Base-by-base conservation (phyloP, 208 protist species). In the Porcisia deanei region DNA sequence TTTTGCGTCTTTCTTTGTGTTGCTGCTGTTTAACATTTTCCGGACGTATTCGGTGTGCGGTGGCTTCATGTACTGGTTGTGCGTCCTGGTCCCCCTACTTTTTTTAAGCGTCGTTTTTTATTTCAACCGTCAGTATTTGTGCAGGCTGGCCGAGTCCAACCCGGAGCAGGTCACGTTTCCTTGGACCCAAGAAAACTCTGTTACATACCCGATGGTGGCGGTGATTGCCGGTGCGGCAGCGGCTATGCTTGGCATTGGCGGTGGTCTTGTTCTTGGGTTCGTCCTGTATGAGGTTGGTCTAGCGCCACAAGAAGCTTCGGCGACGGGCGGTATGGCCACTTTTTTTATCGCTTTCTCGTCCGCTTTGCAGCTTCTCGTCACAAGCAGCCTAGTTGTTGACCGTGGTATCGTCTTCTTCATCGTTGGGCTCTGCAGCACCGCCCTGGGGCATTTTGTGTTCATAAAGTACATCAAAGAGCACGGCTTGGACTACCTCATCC, bases 201-300 rank as follows among this genome's bases (percentile, higher is more conserved):
- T 95, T 2, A 78, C 60, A 30, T 95, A 87, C 73, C 93, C 91
- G 25, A 68, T 93, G 53, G 81, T 92, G 30, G 86, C 93, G 0
- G 80, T 97, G 10, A 45, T 94, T 22, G 93, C 93, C 0, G 93
- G 93, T 55, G 89, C 81, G 12, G 89, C 89, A 37, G 91, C 91
- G 3, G 80, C 89, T 7, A 91, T 97, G 85, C 83, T 97, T 53
- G 93, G 93, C 58, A 94, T 97, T 72, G 93, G 93, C 43, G 93
- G 93, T 37, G 93, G 93, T 14, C 81, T 97, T 25, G 88, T 97
- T 18, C 73, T 97, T 1, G 87, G 93, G 45, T 95, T 97, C 70
- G 84, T 97, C 34, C 74, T 97, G 49, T 93, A 94, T 80, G 91
- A 97, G 69, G 86, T 91, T 18, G 85, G 82, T 22, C 71, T 97